Evolutionary conservation across 2,329 filamentous ascomycete species (phyloP).

Genomic region (Venturiaceae sp.): DNA sequence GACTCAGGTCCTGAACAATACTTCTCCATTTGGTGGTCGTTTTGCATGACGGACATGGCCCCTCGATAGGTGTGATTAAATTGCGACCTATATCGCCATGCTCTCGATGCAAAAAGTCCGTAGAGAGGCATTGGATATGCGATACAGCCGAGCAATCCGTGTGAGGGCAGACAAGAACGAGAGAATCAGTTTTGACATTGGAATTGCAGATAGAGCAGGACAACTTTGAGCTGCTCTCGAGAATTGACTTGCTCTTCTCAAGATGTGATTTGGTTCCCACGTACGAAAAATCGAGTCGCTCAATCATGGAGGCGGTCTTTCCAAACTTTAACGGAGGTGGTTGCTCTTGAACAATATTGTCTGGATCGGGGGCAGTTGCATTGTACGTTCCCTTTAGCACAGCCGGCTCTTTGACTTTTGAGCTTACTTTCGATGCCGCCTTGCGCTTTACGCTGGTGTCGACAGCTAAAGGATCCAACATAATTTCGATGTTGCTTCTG

Average conservation of each 20-base stretch:
- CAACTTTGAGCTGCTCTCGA: constrained; percentile 25
- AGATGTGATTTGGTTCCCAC: constrained; percentile 13
- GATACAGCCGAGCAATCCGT: constrained; percentile 35
- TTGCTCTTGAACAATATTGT: neutral
- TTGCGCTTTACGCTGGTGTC: neutral
- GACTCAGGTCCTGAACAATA: constrained; percentile 72
- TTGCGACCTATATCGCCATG: constrained; percentile 13
- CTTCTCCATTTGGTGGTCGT: constrained; percentile 58
- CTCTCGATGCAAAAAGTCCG: constrained; percentile 37
- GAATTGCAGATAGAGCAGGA: constrained; percentile 42
- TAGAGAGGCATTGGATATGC: constrained; percentile 49
- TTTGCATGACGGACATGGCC: constrained; percentile 62
- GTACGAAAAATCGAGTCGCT: constrained; percentile 45
- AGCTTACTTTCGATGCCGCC: neutral
- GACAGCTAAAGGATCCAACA: constrained; percentile 1
- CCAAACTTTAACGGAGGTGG: neutral
- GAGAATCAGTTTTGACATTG: constrained; percentile 20
- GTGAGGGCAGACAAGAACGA: constrained; percentile 38
- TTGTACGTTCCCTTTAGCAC: constrained; percentile 3
- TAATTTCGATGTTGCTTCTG: neutral
- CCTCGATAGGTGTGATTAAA: constrained; percentile 54
- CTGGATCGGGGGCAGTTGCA: neutral
- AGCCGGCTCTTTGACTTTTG: neutral
- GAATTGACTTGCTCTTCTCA: constrained; percentile 14
- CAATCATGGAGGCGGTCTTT: constrained; percentile 19